Percentiles rank a stretch among this genome's conserved stretches.
Evolutionary conservation across 768 basidiomycete genomes (phyloP).

Genomic region (Lyophyllum atratum): DNA sequence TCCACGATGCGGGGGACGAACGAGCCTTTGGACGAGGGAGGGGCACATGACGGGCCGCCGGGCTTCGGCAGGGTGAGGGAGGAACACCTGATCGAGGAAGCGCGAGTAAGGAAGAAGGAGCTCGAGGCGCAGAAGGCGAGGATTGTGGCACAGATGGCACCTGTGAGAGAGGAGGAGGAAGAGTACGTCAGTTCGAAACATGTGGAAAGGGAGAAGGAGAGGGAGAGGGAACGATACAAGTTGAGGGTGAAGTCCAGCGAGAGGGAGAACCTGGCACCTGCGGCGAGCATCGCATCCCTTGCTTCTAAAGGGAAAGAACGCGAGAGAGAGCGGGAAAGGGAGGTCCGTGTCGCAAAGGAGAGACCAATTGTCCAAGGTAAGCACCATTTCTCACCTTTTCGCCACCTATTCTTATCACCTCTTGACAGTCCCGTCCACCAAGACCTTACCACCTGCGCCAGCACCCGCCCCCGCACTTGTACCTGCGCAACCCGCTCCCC

Average conservation of each 20-base stretch:
- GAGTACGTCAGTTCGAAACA: conserved; percentile 23
- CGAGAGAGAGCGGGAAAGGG: conserved; percentile 12
- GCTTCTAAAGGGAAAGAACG: conserved; percentile 14
- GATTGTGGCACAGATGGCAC: conserved; percentile 93
- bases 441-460: conserved; percentile 9
- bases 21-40: conserved; percentile 42
- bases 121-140: conserved; percentile 89
- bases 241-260: conserved; percentile 23
- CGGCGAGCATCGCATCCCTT: conserved; percentile 1
- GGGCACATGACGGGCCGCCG: conserved; percentile 24
- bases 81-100: conserved; percentile 31
- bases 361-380: conserved; percentile 8
- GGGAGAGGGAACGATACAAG: conserved; percentile 24
- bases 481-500: conserved; percentile 16
- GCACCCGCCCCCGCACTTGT: conserved; percentile 19
- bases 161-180: conserved; percentile 48
- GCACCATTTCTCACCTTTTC: neutral
- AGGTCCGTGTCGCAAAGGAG: conserved; percentile 7
- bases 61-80: conserved; percentile 26
- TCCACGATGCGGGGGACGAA: conserved; percentile 42
- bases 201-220: conserved; percentile 21
- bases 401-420: neutral
- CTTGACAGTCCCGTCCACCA: conserved; percentile 9
- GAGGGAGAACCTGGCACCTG: conserved; percentile 32
- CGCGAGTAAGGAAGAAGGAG: conserved; percentile 61